Evolutionary conservation across 495 filamentous ascomycete species (phyloP).

Genomic region (Pseudotulostoma volvatum): DNA sequence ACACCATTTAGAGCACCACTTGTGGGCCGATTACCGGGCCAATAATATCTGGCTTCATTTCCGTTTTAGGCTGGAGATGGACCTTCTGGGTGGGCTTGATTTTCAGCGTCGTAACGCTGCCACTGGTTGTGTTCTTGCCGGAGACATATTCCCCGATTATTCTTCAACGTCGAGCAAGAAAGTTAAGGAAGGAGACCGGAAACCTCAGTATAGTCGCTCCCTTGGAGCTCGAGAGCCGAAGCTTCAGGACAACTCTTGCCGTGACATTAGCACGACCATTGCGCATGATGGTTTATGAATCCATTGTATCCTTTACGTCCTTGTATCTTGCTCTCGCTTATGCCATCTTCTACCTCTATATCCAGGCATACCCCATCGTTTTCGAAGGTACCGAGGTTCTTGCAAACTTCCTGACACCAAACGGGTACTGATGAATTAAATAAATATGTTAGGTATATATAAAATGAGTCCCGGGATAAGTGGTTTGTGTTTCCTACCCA

Average conservation of each 20-base stretch:
- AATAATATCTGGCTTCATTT: conserved; percentile 45
- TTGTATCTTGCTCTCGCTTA: conserved; percentile 54
- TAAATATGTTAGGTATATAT: conserved; percentile 14
- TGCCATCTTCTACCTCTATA: conserved; percentile 62
- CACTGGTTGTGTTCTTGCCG: conserved; percentile 34
- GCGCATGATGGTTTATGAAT: conserved; percentile 32
- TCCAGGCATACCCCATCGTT: conserved; percentile 52
- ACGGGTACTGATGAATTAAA: neutral
- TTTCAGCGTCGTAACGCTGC: conserved; percentile 28
- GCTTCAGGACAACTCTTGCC: conserved; percentile 23
- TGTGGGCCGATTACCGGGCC: conserved; percentile 48
- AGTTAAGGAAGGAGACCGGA: conserved; percentile 47
- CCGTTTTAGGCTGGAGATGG: conserved; percentile 46
- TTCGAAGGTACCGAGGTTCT: conserved; percentile 38
- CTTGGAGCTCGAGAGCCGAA: conserved; percentile 30
- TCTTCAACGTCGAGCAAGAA: conserved; percentile 44
- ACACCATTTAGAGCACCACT: conserved; percentile 46
- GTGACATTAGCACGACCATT: conserved; percentile 32
- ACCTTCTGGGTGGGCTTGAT: conserved; percentile 48
- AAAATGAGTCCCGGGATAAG: conserved; percentile 21
- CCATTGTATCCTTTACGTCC: conserved; percentile 47
- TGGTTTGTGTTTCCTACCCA: conserved; percentile 20
- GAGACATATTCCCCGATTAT: conserved; percentile 60
- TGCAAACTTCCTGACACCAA: neutral
- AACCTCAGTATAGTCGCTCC: conserved; percentile 30